Base-by-base conservation (phyloP, 139 green algal species). In the Parachlorella kessleri region DNA sequence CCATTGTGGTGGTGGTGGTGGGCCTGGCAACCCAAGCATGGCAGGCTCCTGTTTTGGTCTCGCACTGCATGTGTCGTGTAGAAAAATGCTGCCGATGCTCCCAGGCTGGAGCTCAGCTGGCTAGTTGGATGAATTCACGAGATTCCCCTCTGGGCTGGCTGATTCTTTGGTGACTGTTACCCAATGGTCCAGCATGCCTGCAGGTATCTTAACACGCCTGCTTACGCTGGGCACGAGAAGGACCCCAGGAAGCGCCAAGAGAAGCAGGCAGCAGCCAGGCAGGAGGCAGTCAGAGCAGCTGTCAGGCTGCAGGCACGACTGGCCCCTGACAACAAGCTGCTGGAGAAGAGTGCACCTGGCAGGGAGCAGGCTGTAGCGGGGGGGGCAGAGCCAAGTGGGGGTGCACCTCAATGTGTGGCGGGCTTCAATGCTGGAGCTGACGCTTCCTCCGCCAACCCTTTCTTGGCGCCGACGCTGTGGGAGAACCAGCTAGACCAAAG, bases 21-120 rank as follows among this genome's bases (percentile, higher is more conserved):
- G n/a, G n/a, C 65, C 72, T 80, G 38, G 42, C 72, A 18, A 90
- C 86, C 6, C 76, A 75, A 26, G 74, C 87, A 21, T 90, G 39
- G 64, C 18, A 66, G 2, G 68, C 48, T n/a, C 5, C 76, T 42
- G 41, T 10, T 4, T 10, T 72, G 2, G n/a, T 18, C 10, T 3
- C 14, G 41, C 28, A 21, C 36, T 42, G 9, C 33, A 32, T 64
- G 48, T 33, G 10, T 36, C 54, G 64, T 26, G 14, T 26, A 28
- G 28, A 18, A 32, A 3, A 55, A 1, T 40, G 21, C 70, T 66
- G 21, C 37, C 10, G 35, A 55, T 21, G 69, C 33, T 26, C 14
- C 5, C 23, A 38, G 26, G 36, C 26, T 41, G 37, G 40, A 41
- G 0, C 18, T 33, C 53, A 36, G 30, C 36, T n/a, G 28, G 6